Evolutionary conservation across 495 filamentous ascomycete species (phyloP).

Genomic region (Trichocladium antarcticum): DNA sequence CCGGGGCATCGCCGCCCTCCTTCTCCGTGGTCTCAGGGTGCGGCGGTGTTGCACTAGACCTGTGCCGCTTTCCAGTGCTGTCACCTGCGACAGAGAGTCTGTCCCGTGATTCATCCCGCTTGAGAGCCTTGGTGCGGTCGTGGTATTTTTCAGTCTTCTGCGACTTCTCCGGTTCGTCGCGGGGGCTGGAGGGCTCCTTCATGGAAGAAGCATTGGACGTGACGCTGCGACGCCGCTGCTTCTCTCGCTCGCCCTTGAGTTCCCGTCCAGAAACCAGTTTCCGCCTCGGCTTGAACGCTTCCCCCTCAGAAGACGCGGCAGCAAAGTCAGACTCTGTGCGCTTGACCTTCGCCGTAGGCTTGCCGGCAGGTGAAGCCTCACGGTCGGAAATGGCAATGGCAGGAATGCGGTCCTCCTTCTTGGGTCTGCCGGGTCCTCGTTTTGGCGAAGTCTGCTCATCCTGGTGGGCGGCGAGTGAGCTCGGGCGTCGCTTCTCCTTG

Average conservation of each 20-base stretch:
- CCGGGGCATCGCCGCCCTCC: conserved; percentile 42
- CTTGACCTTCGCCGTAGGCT: conserved; percentile 32
- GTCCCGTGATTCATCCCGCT: conserved; percentile 46
- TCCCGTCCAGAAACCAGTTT: conserved; percentile 51
- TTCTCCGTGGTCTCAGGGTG: conserved; percentile 44
- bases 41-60: conserved; percentile 57
- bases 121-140: conserved; percentile 41
- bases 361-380: conserved; percentile 38
- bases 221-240: conserved; percentile 39
- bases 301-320: conserved; percentile 40
- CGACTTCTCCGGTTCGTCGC: conserved; percentile 33
- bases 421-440: conserved; percentile 37
- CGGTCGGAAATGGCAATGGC: conserved; percentile 41
- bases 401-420: conserved; percentile 39
- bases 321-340: conserved; percentile 40
- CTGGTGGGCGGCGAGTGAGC: conserved; percentile 27
- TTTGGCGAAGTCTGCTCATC: conserved; percentile 37
- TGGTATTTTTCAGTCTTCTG: conserved; percentile 37
- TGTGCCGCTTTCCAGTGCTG: conserved; percentile 49
- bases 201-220: conserved; percentile 38
- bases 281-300: conserved; percentile 44
- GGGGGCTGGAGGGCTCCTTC: conserved; percentile 32
- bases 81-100: conserved; percentile 39
- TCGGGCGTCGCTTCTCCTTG: conserved; percentile 33
- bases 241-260: conserved; percentile 45